These are phyloP conservation scores for Cornus suecica DNA, from an alignment of 148 eudicot genomes.

Conservation along the genomic window DNA sequence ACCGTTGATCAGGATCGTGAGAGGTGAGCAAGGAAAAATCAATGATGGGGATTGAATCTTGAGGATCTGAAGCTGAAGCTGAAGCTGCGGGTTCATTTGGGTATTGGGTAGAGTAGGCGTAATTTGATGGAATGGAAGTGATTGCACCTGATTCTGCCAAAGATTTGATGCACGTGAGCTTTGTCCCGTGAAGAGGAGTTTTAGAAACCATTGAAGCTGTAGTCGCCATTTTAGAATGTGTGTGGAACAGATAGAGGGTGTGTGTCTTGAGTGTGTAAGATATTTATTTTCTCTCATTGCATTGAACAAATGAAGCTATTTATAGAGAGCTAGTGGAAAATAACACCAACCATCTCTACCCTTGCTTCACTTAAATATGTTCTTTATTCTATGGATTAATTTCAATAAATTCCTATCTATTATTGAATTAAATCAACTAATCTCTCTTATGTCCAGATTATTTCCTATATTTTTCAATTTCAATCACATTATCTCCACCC, in stretches of 20 bases:
- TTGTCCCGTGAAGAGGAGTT: neutral
- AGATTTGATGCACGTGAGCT: constrained; percentile 12
- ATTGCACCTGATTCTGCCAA: constrained; percentile 17
- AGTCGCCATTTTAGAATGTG: neutral
- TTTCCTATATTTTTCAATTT: no score
- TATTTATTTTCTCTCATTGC: no score
- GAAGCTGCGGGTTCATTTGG: neutral
- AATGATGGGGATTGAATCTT: constrained; percentile 11
- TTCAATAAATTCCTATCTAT: no score
- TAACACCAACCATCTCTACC: no score
- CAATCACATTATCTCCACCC: no score
- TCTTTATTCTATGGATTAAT: no score
- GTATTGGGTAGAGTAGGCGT: constrained; percentile 1
- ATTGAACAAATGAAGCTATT: no score
- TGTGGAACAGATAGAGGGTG: neutral
- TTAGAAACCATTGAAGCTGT: neutral
- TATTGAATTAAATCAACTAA: no score
- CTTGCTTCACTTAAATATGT: no score
- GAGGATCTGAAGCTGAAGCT: neutral
- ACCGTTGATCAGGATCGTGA: constrained; percentile 6
- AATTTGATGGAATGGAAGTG: constrained; percentile 21
- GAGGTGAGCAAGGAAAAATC: constrained; percentile 19
- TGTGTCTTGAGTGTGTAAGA: no score
- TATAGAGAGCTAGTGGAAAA: no score
- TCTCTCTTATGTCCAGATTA: no score